Percentiles rank a stretch among this genome's conserved stretches.
Evolutionary conservation across 1,284 basidiomycete genomes (phyloP).

Genomic region (Trametes versicolor): DNA sequence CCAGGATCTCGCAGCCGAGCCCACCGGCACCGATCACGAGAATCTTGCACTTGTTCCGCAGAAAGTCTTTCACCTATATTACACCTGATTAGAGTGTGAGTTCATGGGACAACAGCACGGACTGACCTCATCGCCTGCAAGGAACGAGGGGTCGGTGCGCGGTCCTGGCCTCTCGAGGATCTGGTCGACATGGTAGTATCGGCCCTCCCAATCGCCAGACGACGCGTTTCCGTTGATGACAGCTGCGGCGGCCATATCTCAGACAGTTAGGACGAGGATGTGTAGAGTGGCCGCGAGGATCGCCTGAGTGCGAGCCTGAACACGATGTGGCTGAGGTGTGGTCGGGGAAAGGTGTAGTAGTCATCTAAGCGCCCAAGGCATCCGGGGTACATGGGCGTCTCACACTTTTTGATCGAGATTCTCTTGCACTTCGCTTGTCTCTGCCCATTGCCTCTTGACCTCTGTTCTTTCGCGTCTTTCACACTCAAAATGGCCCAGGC

Average conservation of each 20-base stretch:
- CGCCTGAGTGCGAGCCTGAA: conserved; percentile 15
- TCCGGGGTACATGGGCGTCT: conserved; percentile 24
- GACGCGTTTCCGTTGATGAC: conserved; percentile 42
- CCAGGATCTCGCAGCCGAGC: conserved; percentile 94
- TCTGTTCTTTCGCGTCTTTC: conserved; percentile 2
- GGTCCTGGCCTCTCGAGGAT: conserved; percentile 85
- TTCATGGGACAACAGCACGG: conserved; percentile 29
- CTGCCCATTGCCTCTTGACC: conserved; percentile 1
- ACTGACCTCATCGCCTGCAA: conserved; percentile 74
- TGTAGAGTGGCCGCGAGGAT: conserved; percentile 1
- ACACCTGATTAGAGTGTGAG: background rate
- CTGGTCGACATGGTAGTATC: conserved; percentile 85
- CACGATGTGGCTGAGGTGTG: conserved; percentile 20
- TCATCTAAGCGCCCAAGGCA: conserved; percentile 28
- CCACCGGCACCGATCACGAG: conserved; percentile 98
- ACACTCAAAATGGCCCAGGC: conserved; percentile 52
- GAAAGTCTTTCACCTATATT: conserved; percentile 84
- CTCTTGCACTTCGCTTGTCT: background rate
- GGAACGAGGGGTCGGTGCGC: conserved; percentile 79
- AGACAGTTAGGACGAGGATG: conserved; percentile 5
- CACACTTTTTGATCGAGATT: conserved; percentile 32
- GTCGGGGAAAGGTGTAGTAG: conserved; percentile 13
- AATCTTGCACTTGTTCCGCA: conserved; percentile 88
- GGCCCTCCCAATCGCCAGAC: conserved; percentile 71
- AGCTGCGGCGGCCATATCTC: conserved; percentile 44